Conservation (phyloP, 176 grass and related monocot species). For the Carex myosuroides region DNA sequence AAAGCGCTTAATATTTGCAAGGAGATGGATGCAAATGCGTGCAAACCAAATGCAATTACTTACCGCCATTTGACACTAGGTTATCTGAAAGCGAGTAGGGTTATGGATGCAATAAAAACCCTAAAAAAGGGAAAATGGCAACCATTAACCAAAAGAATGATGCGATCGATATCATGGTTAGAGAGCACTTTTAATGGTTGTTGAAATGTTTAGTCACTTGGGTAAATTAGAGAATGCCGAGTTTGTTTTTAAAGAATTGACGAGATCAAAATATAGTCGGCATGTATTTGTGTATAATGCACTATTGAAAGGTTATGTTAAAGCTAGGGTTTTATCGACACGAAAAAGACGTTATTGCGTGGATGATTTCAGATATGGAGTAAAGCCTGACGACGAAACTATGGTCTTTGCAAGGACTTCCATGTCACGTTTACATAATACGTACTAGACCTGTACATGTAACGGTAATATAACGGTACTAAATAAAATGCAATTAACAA, state of each 20-base stretch:
- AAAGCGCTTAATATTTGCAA: no score
- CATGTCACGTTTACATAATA: no score
- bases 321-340: conserved; percentile 54
- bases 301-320: conserved; percentile 70
- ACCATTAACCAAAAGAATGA: conserved; percentile 47
- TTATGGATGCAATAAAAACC: conserved; percentile 63
- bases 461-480: no score
- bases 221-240: conserved; percentile 62
- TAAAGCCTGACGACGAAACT: not conserved
- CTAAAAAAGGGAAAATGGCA: conserved; percentile 57
- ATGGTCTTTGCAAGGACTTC: no score
- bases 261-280: conserved; percentile 66
- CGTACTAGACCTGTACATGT: no score
- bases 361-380: conserved; percentile 73
- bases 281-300: conserved; percentile 82
- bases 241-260: conserved; percentile 60
- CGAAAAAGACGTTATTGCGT: conserved; percentile 37
- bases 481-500: not conserved
- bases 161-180: conserved; percentile 72
- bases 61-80: no score
- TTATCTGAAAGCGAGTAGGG: conserved; percentile 57
- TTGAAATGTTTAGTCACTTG: conserved; percentile 38
- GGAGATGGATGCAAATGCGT: not conserved
- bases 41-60: no score
- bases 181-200: conserved; percentile 36